These are phyloP conservation scores for Pestalotiopsis sp. DNA, from an alignment of 2,329 filamentous ascomycete species.

Conservation along the genomic window DNA sequence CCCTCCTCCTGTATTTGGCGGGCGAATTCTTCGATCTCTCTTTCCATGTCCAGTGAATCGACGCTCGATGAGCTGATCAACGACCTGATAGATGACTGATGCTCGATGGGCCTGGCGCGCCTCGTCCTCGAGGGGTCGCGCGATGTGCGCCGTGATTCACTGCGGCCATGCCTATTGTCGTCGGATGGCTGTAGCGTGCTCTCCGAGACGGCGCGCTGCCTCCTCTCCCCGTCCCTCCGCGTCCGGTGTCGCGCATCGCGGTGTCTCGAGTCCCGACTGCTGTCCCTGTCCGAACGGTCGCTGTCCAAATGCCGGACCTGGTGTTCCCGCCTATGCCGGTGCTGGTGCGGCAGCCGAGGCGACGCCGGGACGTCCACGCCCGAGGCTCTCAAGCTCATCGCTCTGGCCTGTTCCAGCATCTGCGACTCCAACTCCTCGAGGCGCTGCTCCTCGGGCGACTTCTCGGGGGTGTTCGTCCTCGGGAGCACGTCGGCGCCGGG, in stretches of 20 bases:
- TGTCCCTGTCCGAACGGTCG: constrained; percentile 37
- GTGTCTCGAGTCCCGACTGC: constrained; percentile 29
- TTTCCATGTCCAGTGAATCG: constrained; percentile 78
- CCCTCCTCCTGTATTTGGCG: constrained; percentile 89
- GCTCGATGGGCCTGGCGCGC: constrained; percentile 68
- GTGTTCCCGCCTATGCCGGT: constrained; percentile 28
- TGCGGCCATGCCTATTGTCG: constrained; percentile 40
- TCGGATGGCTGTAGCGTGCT: constrained; percentile 42
- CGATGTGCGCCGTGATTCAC: constrained; percentile 47
- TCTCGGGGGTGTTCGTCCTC: constrained; percentile 52
- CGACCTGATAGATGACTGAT: constrained; percentile 86
- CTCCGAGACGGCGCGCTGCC: constrained; percentile 33
- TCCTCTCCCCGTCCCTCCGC: constrained; percentile 33
- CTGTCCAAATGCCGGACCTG: constrained; percentile 32
- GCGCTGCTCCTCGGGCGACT: constrained; percentile 55
- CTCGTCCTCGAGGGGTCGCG: constrained; percentile 41
- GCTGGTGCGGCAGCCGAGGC: constrained; percentile 8
- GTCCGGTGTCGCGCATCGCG: constrained; percentile 26
- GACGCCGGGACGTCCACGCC: constrained; percentile 47
- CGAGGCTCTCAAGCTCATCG: constrained; percentile 73
- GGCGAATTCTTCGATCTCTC: constrained; percentile 88
- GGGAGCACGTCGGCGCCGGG: constrained; percentile 82
- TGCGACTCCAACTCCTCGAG: constrained; percentile 69
- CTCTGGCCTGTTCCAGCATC: constrained; percentile 71
- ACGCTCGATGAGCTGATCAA: constrained; percentile 80